Conservation (phyloP, 352 stramenopile species). For the Phytophthora quininea region DNA sequence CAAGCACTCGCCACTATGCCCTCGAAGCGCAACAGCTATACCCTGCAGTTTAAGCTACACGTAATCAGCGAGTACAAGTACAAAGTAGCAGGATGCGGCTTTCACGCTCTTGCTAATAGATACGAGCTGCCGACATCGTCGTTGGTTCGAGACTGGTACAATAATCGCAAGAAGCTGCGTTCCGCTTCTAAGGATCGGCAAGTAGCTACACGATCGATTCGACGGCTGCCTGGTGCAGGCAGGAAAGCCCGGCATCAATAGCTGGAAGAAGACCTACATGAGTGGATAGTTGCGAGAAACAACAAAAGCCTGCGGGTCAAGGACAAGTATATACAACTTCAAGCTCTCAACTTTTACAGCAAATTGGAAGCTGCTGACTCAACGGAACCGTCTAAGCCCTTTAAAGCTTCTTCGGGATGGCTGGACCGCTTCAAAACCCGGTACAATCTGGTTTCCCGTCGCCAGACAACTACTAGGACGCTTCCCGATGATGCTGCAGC, state of each 20-base stretch:
- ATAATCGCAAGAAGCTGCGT: not conserved
- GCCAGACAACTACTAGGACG: slow-evolving; percentile 2
- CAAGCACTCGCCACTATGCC: no score
- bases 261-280: not conserved
- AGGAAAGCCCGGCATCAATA: not conserved
- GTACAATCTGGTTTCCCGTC: slow-evolving; percentile 2
- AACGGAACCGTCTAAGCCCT: not conserved
- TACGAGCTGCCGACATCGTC: not conserved
- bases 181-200: not conserved
- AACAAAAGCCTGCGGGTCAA: not conserved
- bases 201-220: not conserved
- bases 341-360: not conserved
- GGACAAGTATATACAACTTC: not conserved
- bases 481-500: slow-evolving; percentile 3
- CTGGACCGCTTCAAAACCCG: slow-evolving; percentile 1
- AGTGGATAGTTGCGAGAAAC: not conserved
- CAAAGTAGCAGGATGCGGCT: not conserved
- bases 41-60: not conserved
- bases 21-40: slow-evolving; percentile 5
- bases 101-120: not conserved
- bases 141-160: not conserved
- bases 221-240: not conserved
- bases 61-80: slow-evolving; percentile 4
- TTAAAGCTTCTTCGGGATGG: slow-evolving; percentile 10
- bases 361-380: not conserved